Evolutionary conservation across 805 yeast species (phyloP).

Genomic region (Saccharomycopsis selenospora): DNA sequence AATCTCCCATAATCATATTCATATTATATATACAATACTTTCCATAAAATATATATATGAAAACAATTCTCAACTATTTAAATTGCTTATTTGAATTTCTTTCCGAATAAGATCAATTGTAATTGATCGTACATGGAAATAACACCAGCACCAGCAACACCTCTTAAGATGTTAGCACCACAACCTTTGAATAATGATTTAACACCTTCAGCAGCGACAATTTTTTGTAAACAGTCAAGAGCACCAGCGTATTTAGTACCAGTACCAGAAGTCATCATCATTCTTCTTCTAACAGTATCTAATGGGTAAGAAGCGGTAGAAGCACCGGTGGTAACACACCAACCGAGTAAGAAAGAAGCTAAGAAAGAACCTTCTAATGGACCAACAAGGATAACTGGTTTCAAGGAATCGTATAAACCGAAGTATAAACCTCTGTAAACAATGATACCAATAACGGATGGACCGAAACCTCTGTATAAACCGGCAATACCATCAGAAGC

Average conservation of each 20-base stretch:
- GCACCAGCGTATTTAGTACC: constrained; percentile 96
- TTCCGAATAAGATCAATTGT: constrained; percentile 91
- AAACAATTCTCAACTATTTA: no score
- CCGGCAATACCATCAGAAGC: constrained; percentile 97
- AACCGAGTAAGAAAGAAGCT: constrained; percentile 94
- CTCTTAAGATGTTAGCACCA: constrained; percentile 99
- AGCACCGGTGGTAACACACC: constrained; percentile 98
- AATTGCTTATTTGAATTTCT: constrained; percentile 68
- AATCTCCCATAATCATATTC: no score
- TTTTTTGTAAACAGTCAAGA: constrained; percentile 83
- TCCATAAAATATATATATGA: no score
- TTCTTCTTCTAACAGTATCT: constrained; percentile 99
- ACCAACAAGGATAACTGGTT: constrained; percentile 92
- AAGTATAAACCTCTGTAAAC: constrained; percentile 99
- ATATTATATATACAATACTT: no score
- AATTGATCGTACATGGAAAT: constrained; percentile 96
- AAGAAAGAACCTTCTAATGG: constrained; percentile 89
- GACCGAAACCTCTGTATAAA: constrained; percentile 98
- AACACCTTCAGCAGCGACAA: constrained; percentile 95
- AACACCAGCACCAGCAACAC: constrained; percentile 99
- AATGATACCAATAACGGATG: constrained; percentile 94
- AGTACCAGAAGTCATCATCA: constrained; percentile 99
- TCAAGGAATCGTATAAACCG: constrained; percentile 94
- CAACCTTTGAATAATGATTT: constrained; percentile 95
- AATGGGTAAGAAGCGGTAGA: constrained; percentile 98